Conservation (phyloP, 257 asterid species). For the Catharanthus roseus region DNA sequence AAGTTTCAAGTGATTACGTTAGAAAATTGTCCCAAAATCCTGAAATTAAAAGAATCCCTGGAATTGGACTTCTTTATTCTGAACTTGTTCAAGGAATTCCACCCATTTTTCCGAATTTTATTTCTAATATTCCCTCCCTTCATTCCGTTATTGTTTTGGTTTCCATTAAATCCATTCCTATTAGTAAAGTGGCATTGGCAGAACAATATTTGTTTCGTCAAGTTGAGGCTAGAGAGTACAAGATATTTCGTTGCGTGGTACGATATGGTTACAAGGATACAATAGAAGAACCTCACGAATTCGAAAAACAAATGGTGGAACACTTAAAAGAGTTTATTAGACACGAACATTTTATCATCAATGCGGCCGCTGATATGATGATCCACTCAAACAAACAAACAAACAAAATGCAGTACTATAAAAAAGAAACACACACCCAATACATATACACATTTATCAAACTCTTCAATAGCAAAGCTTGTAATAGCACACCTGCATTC, state of each 20-base stretch:
- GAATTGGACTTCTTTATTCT: conserved; percentile 57
- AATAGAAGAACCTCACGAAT: conserved; percentile 39
- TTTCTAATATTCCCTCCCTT: conserved; percentile 46
- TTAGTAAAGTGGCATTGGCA: conserved; percentile 40
- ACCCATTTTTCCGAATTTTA: conserved; percentile 58
- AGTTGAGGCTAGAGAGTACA: conserved; percentile 41
- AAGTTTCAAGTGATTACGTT: conserved; percentile 43
- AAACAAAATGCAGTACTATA: background rate
- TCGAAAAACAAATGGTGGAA: conserved; percentile 44
- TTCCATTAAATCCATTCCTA: conserved; percentile 64
- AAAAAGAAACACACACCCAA: background rate
- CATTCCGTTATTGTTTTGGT: conserved; percentile 59
- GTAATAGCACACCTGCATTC: background rate
- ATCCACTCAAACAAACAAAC: too few relatives aligned
- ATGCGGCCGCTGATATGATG: too few relatives aligned
- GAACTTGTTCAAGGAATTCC: conserved; percentile 75
- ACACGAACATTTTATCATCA: conserved; percentile 41
- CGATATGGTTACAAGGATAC: conserved; percentile 65
- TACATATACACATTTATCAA: too few relatives aligned
- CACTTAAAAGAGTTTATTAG: conserved; percentile 45
- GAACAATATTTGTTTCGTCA: conserved; percentile 64
- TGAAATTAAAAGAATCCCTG: conserved; percentile 39
- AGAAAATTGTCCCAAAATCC: conserved; percentile 30
- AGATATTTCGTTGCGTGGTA: conserved; percentile 53
- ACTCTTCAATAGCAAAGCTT: too few relatives aligned